Conservation (phyloP, 1,139 yeast genomes). For the Protomyces inouyei region DNA sequence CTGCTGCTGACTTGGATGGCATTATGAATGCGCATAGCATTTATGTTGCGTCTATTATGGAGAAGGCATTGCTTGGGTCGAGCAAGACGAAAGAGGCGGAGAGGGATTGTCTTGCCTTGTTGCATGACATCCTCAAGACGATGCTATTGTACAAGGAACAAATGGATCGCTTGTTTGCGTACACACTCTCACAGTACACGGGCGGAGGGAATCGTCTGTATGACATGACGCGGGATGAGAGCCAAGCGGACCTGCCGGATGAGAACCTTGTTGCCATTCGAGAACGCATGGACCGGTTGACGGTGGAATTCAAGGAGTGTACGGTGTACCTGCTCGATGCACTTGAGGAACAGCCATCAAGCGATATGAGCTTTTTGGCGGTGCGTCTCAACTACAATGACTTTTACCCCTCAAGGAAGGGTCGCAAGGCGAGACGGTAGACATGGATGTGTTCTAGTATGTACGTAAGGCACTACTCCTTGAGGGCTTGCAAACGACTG, state of each 20-base stretch:
- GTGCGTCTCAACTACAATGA: slow-evolving; percentile 42
- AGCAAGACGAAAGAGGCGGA: slow-evolving; percentile 32
- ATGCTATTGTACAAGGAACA: slow-evolving; percentile 36
- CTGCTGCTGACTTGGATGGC: slow-evolving; percentile 40
- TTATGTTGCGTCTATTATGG: slow-evolving; percentile 39
- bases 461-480: slow-evolving; percentile 46
- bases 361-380: slow-evolving; percentile 42
- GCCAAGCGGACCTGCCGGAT: not conserved
- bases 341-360: slow-evolving; percentile 37
- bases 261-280: slow-evolving; percentile 24
- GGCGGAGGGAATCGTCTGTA: slow-evolving; percentile 24
- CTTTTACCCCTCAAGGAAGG: slow-evolving; percentile 34
- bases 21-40: slow-evolving; percentile 39
- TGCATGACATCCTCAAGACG: slow-evolving; percentile 40
- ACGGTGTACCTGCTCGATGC: slow-evolving; percentile 34
- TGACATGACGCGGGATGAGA: slow-evolving; percentile 21
- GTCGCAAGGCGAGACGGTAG: not conserved
- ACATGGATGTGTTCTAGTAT: not conserved
- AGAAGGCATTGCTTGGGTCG: slow-evolving; percentile 42
- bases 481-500: slow-evolving; percentile 78
- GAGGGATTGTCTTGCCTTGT: slow-evolving; percentile 37
- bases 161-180: slow-evolving; percentile 32
- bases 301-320: slow-evolving; percentile 23
- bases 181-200: slow-evolving; percentile 32
- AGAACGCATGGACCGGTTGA: slow-evolving; percentile 22